Evolutionary conservation across 805 yeast genomes (phyloP).

Genomic region (Ogataea allantospora): DNA sequence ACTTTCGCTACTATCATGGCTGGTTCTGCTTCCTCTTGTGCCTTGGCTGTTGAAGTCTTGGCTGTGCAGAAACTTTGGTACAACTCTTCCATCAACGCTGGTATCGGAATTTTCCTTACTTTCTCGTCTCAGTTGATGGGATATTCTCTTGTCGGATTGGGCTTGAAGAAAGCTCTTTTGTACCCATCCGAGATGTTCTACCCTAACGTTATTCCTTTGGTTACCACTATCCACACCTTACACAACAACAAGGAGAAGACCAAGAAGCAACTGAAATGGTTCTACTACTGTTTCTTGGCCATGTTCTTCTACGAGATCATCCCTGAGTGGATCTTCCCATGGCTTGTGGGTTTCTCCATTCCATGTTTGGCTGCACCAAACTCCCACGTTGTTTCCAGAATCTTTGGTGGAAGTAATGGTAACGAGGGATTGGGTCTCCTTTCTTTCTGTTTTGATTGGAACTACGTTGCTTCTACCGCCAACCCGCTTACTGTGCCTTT

Average conservation of each 20-base stretch:
- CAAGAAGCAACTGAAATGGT: constrained; percentile 25
- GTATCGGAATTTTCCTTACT: constrained; percentile 32
- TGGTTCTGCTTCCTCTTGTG: constrained; percentile 32
- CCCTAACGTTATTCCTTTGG: constrained; percentile 40
- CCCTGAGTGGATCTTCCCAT: constrained; percentile 33
- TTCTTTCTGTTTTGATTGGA: constrained; percentile 35
- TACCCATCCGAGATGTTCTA: constrained; percentile 34
- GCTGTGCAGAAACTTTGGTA: constrained; percentile 36
- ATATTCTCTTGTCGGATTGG: constrained; percentile 31
- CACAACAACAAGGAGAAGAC: constrained; percentile 26
- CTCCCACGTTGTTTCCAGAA: constrained; percentile 28
- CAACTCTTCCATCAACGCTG: constrained; percentile 24
- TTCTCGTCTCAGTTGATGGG: constrained; percentile 34
- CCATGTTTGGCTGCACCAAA: constrained; percentile 31
- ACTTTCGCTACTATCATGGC: constrained; percentile 39
- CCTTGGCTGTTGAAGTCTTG: constrained; percentile 32
- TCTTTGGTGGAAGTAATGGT: constrained; percentile 35
- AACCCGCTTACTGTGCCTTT: constrained; percentile 32
- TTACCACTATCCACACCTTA: constrained; percentile 25
- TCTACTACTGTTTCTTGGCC: constrained; percentile 24
- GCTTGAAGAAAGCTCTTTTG: constrained; percentile 26
- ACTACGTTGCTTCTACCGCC: constrained; percentile 30
- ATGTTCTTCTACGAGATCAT: constrained; percentile 32
- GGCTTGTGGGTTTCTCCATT: constrained; percentile 32
- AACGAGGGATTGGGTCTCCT: constrained; percentile 33